Evolutionary conservation across 2,329 filamentous ascomycete genomes (phyloP).

Genomic region (Geoglossum cookeanum): DNA sequence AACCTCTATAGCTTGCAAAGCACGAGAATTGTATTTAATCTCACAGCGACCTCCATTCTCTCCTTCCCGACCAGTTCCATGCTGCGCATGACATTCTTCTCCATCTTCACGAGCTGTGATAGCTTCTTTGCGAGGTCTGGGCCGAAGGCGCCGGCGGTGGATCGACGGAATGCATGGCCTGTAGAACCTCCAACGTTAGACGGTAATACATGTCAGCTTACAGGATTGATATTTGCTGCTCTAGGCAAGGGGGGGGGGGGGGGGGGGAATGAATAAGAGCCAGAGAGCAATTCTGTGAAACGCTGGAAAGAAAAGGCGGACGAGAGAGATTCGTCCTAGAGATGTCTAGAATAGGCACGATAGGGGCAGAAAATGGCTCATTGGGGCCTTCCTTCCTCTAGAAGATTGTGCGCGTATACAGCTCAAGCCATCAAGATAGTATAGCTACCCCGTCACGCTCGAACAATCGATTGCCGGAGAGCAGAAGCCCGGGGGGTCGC

Average conservation of each 20-base stretch:
- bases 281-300: background rate
- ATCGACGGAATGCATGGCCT: conserved; percentile 55
- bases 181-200: conserved; percentile 5
- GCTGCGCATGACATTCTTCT: conserved; percentile 99
- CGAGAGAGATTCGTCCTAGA: too few species aligned
- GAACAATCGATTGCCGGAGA: background rate
- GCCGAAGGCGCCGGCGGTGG: conserved; percentile 57
- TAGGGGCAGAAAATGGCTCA: too few species aligned
- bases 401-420: too few species aligned
- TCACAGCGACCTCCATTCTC: conserved; percentile 94
- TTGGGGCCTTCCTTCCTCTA: too few species aligned
- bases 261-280: background rate
- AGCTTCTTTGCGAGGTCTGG: conserved; percentile 95
- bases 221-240: background rate
- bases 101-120: conserved; percentile 97
- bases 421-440: too few species aligned
- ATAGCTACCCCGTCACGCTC: background rate
- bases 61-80: conserved; percentile 89
- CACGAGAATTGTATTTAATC: conserved; percentile 16
- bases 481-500: background rate
- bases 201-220: conserved; percentile 6
- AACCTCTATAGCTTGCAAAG: background rate
- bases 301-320: too few species aligned
- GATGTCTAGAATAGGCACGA: too few species aligned
- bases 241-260: background rate